phyloP scores from a whole-genome alignment of 2,329 filamentous ascomycete species.

The Proliferodiscus dingleyae region DNA sequence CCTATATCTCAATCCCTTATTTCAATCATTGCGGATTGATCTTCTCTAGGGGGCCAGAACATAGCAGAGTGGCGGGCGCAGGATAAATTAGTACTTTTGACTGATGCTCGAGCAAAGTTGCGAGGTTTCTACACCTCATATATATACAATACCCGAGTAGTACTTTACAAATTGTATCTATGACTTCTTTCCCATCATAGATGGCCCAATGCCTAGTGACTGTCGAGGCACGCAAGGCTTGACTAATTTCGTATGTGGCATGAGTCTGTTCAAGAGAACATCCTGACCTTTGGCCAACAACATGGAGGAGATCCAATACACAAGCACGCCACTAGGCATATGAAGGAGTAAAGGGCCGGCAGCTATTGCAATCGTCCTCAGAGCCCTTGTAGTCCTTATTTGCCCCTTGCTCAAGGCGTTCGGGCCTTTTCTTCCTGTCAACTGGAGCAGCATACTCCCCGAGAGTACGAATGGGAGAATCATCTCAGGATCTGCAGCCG shows the following conservation, averaged over 20 bases:
- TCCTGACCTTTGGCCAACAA: constrained; percentile 38
- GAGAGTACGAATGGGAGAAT: constrained; percentile 45
- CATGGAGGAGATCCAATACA: constrained; percentile 46
- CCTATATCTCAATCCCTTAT: too few relatives aligned
- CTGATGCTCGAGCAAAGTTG: too few relatives aligned
- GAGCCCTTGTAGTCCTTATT: constrained; percentile 23
- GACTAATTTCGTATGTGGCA: constrained; percentile 33
- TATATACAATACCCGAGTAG: too few relatives aligned
- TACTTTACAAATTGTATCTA: too few relatives aligned
- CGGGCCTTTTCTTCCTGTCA: constrained; percentile 26
- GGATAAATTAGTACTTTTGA: too few relatives aligned
- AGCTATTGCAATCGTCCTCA: constrained; percentile 37
- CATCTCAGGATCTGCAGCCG: constrained; percentile 46
- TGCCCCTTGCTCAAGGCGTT: constrained; percentile 22
- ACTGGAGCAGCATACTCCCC: constrained; percentile 43
- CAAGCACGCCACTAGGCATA: constrained; percentile 40
- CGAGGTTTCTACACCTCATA: too few relatives aligned
- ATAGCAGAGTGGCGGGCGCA: too few relatives aligned
- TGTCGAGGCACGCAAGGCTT: constrained; percentile 29
- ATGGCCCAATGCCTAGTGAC: constrained; percentile 8
- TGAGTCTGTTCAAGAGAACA: constrained; percentile 34
- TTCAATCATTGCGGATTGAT: too few relatives aligned
- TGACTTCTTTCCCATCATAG: constrained; percentile 43
- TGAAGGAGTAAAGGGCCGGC: constrained; percentile 35
- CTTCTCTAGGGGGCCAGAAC: too few relatives aligned